Base-by-base conservation (phyloP, 169 alveolate species). In the Eimeria acervulina region DNA sequence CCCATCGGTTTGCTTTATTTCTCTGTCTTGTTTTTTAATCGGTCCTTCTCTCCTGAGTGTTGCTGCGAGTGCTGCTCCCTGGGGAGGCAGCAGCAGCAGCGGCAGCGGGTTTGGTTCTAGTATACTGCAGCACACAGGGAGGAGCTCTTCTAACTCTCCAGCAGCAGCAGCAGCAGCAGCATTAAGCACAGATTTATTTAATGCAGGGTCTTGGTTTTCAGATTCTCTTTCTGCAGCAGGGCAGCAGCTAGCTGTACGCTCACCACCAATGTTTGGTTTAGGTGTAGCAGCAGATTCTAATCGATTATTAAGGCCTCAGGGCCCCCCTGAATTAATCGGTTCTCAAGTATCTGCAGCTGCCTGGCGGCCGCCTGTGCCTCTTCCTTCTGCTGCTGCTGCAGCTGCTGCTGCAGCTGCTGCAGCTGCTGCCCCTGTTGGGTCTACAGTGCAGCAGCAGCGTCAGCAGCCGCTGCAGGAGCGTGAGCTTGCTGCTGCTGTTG, bases 381-480 rank as follows among this genome's bases (percentile, higher is more conserved):
- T 47, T 5, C 55, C 55, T 47, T 12, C 55, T 47, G 55, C 55
- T 47, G 55, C 55, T 47, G 74, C 74, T 63, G 31, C 26, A 10
- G 31, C 36, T 23, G 74, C n/a, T 23, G 74, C 74, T 23, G 74
- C 74, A 10, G 74, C 74, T 61, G 74, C 74, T 23, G 74, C 74
- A 61, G 74, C 74, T 8, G 74, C 74, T 8, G n/a, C n/a, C 5
- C 74, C 74, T 17, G 74, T 61, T 7, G 74, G 74, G 5, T 61
- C 74, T 4, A 61, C 74, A n/a, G 74, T 61, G n/a, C 74, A 61
- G 74, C 74, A 61, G 74, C 74, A 61, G n/a, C 74, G 74, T 7
- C 74, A 47, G 12, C 55, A 47, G 55, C 55, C 55, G 55, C 55
- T 7, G 55, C 55, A 47, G 55, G 55, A 61, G 74, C 74, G 74